Evolutionary conservation across 768 basidiomycete species (phyloP).

Genomic region (Pleurotus salmoneostramineus): DNA sequence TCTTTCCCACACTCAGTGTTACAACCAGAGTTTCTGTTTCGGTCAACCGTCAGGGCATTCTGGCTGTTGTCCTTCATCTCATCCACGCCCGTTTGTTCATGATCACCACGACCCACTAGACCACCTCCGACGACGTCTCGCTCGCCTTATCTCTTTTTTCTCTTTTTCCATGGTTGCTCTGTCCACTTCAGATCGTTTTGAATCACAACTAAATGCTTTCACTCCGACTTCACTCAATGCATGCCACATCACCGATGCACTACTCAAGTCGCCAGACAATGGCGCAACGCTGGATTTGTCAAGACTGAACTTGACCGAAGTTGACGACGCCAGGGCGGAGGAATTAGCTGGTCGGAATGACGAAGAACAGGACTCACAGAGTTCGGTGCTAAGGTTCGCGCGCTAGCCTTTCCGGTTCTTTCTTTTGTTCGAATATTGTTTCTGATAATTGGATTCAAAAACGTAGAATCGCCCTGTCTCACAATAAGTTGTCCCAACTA

Average conservation of each 20-base stretch:
- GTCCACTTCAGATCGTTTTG: conserved; percentile 5
- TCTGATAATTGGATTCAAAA: no score
- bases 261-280: conserved; percentile 63
- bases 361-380: conserved; percentile 37
- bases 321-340: conserved; percentile 71
- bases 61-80: conserved; percentile 1
- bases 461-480: conserved; percentile 76
- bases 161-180: conserved; percentile 8
- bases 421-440: neutral
- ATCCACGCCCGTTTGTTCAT: conserved; percentile 11
- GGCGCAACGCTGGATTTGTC: conserved; percentile 85
- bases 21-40: neutral
- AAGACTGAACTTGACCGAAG: conserved; percentile 71
- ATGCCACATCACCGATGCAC: conserved; percentile 57
- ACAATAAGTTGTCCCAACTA: conserved; percentile 78
- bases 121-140: neutral
- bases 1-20: conserved; percentile 1
- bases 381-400: conserved; percentile 57
- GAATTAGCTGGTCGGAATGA: conserved; percentile 63
- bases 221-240: conserved; percentile 8
- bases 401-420: neutral
- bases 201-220: conserved; percentile 8
- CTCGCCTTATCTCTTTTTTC: neutral
- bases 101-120: conserved; percentile 11
- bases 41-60: conserved; percentile 6